These are phyloP conservation scores for Spergularia azorica DNA, from an alignment of 179 eudicot genomes.

Conservation along the genomic window DNA sequence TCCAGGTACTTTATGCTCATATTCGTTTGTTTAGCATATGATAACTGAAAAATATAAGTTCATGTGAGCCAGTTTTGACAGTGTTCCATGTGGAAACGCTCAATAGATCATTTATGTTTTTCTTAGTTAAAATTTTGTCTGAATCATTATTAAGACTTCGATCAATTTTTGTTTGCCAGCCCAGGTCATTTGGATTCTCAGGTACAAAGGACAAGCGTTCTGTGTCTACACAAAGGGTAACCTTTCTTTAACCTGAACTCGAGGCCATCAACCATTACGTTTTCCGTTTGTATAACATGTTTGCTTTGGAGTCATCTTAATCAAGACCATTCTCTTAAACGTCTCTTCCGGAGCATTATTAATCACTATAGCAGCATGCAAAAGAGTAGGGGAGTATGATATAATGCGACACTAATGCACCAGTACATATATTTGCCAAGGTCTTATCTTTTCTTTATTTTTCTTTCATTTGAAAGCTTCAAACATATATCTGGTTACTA, in stretches of 20 bases:
- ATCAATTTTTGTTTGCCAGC: slow-evolving; percentile 50
- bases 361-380: not conserved
- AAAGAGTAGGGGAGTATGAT: not conserved
- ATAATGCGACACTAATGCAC: too few relatives aligned
- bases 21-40: not conserved
- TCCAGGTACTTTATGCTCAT: slow-evolving; percentile 54
- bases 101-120: not conserved
- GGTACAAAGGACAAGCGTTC: slow-evolving; percentile 99
- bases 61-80: not conserved
- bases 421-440: too few relatives aligned
- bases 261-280: not conserved
- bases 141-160: slow-evolving; percentile 9
- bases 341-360: not conserved
- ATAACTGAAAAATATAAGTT: not conserved
- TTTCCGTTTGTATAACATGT: not conserved
- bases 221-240: slow-evolving; percentile 92
- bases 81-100: not conserved
- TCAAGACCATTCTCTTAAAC: not conserved
- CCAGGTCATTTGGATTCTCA: slow-evolving; percentile 92
- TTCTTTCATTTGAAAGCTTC: too few relatives aligned
- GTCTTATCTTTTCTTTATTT: too few relatives aligned
- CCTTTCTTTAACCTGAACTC: slow-evolving; percentile 5
- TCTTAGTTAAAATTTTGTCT: not conserved
- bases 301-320: not conserved
- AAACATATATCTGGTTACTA: too few relatives aligned